Evolutionary conservation across 768 basidiomycete genomes (phyloP), one percentile per base, ranked within the genome.

Genomic region (Hypholoma fasciculare): DNA sequence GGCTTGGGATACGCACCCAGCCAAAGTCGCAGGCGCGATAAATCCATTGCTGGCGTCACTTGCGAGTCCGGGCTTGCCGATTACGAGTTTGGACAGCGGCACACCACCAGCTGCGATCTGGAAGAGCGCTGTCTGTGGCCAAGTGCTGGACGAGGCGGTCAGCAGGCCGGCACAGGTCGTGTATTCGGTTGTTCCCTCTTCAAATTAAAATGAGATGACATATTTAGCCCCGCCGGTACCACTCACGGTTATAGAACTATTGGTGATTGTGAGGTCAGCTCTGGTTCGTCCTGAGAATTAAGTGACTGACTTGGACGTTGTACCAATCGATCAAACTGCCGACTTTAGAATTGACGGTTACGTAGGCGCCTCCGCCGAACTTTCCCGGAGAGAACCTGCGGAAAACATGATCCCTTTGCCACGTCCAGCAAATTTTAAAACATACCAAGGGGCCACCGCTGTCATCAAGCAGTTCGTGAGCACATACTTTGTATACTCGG

Each of bases 241-340:
- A 58, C 63, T 56, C 42, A 80, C 78, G 78, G 60, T 81, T 79
- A 53, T 81, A 81, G 63, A 79, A 81, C 72, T 76, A 34, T 54
- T 13, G 42, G n/a, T 46, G 16, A 13, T 16, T 17, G 7, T 36
- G 47, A 19, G 14, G 12, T 27, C 16, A n/a, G 23, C 26, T 11
- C 9, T 27, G 26, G n/a, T 12, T 1, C 23, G 13, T 49, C 23
- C 19, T 16, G 16, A 9, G 48, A 12, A 49, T 34, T 27, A 8
- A 49, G 47, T 17, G 49, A 52, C 66, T 71, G 61, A 80, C 82
- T 73, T 84, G 77, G 43, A 79, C 66, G 59, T 82, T 82, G 63
- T 82, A 87, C 82, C 85, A 89, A 66, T 89, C 87, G 61, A 89
- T 89, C 11, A 81, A 66, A 60, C 65, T 72, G 5, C 86, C 87